Conservation (phyloP, 2,329 filamentous ascomycete genomes). For the Zasmidium cellare region DNA sequence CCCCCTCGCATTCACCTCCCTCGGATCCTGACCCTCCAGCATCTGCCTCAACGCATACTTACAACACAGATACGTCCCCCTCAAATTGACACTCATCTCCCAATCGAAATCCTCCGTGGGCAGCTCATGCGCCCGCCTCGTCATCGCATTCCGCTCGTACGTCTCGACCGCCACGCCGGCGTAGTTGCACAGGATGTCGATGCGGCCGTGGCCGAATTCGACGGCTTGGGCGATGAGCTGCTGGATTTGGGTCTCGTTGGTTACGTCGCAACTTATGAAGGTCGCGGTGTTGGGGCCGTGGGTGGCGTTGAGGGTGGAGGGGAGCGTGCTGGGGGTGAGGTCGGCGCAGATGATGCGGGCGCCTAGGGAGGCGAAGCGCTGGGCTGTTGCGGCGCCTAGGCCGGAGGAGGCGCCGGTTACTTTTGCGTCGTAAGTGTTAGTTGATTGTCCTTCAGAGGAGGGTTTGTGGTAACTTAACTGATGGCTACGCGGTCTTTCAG, state of each 20-base stretch:
- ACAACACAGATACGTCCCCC: conserved; percentile 44
- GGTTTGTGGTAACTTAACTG: conserved; percentile 7
- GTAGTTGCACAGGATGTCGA: conserved; percentile 31
- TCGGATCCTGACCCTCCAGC: conserved; percentile 38
- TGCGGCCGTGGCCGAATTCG: conserved; percentile 24
- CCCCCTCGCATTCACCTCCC: conserved; percentile 33
- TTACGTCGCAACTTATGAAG: conserved; percentile 28
- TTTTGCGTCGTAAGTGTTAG: neutral
- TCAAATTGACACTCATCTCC: conserved; percentile 33
- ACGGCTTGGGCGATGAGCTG: conserved; percentile 23
- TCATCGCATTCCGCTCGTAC: conserved; percentile 2
- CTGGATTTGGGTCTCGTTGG: conserved; percentile 25
- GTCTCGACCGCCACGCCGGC: conserved; percentile 24
- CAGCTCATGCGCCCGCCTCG: conserved; percentile 19
- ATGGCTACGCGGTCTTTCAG: conserved; percentile 29
- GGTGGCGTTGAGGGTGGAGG: conserved; percentile 21
- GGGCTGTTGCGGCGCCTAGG: conserved; percentile 29
- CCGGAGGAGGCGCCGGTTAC: conserved; percentile 30
- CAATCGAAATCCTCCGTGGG: conserved; percentile 25
- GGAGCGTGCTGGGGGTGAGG: conserved; percentile 20
- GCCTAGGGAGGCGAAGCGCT: conserved; percentile 27
- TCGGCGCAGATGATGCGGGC: conserved; percentile 30
- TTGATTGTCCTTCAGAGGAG: neutral
- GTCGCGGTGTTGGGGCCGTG: conserved; percentile 24
- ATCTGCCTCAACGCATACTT: conserved; percentile 43